These are phyloP conservation scores for Polygonum maritimum DNA, from an alignment of 148 eudicot genomes.

Conservation along the genomic window DNA sequence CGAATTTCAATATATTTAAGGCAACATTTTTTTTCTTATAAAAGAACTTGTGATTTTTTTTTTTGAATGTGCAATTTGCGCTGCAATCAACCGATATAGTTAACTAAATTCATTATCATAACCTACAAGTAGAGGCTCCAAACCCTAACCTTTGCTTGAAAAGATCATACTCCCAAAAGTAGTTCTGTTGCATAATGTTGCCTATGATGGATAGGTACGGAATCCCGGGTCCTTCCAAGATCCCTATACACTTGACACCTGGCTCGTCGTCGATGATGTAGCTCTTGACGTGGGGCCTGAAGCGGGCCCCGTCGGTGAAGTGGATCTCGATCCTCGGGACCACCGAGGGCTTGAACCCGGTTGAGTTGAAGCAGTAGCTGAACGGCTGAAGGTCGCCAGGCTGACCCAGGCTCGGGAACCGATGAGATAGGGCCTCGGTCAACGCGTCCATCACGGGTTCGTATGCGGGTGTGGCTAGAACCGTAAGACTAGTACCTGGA, in stretches of 20 bases:
- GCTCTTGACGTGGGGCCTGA: constrained; percentile 45
- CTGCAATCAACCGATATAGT: background rate
- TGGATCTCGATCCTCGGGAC: constrained; percentile 39
- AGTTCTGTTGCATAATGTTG: constrained; percentile 52
- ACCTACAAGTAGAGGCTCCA: constrained; percentile 33
- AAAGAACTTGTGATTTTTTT: background rate
- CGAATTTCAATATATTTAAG: background rate
- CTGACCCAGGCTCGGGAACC: constrained; percentile 6
- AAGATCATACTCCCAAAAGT: constrained; percentile 54
- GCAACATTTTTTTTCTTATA: background rate
- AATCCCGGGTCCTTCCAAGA: constrained; percentile 26
- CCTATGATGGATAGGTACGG: constrained; percentile 24
- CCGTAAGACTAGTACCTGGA: constrained; percentile 31
- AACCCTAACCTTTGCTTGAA: constrained; percentile 29
- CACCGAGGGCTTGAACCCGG: constrained; percentile 12
- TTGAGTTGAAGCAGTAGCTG: constrained; percentile 38
- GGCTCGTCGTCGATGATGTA: constrained; percentile 38
- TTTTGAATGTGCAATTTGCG: background rate
- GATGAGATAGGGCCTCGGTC: constrained; percentile 3
- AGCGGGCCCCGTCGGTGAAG: constrained; percentile 43
- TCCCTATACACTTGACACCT: constrained; percentile 37
- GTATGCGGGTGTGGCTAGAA: constrained; percentile 26
- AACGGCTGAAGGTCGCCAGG: constrained; percentile 13
- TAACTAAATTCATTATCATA: background rate
- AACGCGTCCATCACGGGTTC: constrained; percentile 27